Conservation (phyloP, 176 grass and related monocot species). For the Tuctoria greenei region DNA sequence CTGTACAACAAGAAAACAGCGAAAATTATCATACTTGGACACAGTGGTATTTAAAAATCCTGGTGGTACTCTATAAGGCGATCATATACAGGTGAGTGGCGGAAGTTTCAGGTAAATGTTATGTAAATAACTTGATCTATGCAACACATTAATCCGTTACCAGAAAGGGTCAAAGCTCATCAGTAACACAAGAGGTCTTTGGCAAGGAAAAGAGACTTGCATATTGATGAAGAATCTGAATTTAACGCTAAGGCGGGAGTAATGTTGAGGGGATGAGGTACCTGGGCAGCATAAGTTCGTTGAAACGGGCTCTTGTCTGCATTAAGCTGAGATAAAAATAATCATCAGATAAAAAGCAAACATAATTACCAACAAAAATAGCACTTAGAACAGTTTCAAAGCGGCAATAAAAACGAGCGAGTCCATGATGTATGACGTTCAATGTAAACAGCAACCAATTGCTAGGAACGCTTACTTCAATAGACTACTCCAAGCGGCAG, state of each 20-base stretch:
- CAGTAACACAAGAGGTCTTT: neutral
- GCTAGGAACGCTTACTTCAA: neutral
- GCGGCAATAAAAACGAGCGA: neutral
- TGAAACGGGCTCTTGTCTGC: slow-evolving; percentile 98
- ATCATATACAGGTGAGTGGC: neutral
- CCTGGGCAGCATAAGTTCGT: slow-evolving; percentile 84
- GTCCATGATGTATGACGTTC: neutral
- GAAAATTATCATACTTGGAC: neutral
- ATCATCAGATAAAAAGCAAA: slow-evolving; percentile 21
- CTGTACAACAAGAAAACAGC: slow-evolving; percentile 28
- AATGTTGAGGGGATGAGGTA: slow-evolving; percentile 19
- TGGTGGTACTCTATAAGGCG: neutral
- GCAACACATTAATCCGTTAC: neutral
- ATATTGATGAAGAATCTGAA: neutral
- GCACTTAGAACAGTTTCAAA: neutral
- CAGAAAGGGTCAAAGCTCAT: neutral
- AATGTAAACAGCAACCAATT: neutral
- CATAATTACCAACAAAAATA: neutral
- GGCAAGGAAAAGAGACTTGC: neutral
- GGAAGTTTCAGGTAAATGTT: neutral
- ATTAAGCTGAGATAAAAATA: slow-evolving; percentile 67
- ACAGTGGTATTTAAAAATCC: neutral
- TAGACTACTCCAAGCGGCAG: neutral
- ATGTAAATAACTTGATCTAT: slow-evolving; percentile 1
- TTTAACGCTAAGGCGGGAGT: neutral